These are phyloP conservation scores for Globisporangium nodosum DNA, from an alignment of 352 stramenopile genomes.

Conservation along the genomic window DNA sequence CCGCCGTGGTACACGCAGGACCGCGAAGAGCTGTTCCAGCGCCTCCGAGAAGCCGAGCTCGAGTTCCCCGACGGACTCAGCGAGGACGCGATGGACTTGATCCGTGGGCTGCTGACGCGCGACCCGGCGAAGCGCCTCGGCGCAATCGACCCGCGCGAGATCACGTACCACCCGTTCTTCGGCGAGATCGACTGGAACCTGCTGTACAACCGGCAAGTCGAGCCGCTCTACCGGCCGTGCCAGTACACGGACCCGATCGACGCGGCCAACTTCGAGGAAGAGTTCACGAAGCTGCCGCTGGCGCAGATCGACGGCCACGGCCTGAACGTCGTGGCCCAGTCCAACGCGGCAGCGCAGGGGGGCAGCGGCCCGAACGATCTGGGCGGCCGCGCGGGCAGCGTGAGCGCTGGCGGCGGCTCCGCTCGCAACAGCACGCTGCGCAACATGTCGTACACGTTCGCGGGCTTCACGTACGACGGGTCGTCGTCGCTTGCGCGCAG, in stretches of 20 bases:
- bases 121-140: conserved; percentile 91
- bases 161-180: conserved; percentile 84
- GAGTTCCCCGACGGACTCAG: conserved; percentile 71
- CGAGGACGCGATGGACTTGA: conserved; percentile 67
- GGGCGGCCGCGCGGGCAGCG: conserved; percentile 9
- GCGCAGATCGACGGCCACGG: conserved; percentile 62
- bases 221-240: conserved; percentile 75
- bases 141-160: conserved; percentile 64
- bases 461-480: conserved; percentile 81
- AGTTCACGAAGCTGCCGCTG: conserved; percentile 76
- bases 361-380: conserved; percentile 6
- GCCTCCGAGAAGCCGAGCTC: conserved; percentile 57
- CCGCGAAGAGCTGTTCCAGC: conserved; percentile 64
- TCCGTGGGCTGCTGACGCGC: conserved; percentile 87
- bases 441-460: conserved; percentile 85
- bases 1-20: conserved; percentile 81
- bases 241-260: conserved; percentile 82
- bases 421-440: conserved; percentile 57
- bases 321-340: conserved; percentile 53
- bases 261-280: conserved; percentile 80
- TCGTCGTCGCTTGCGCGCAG: conserved; percentile 37
- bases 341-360: conserved; percentile 6
- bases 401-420: conserved; percentile 33
- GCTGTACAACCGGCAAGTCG: conserved; percentile 68
- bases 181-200: conserved; percentile 76